Percentiles rank a stretch among this genome's conserved stretches.
Evolutionary conservation across 1,139 yeast species (phyloP).

Genomic region (Pichia sp.): DNA sequence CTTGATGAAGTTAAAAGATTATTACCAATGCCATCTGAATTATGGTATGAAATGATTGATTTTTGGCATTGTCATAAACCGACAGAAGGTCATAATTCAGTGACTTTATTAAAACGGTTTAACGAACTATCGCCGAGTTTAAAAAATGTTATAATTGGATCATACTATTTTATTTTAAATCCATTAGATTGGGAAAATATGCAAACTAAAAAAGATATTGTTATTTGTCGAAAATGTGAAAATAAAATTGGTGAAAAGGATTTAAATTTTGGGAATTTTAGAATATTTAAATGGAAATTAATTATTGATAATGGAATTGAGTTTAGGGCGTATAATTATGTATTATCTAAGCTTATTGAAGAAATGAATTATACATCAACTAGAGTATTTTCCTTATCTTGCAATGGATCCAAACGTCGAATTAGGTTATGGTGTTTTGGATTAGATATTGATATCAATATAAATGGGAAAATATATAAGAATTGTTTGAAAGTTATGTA

Average conservation of each 20-base stretch:
- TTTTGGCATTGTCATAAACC: constrained; percentile 99
- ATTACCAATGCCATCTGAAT: constrained; percentile 79
- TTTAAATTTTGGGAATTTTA: constrained; percentile 28
- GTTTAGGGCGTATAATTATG: constrained; percentile 21
- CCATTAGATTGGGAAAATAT: constrained; percentile 23
- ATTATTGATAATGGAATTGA: constrained; percentile 25
- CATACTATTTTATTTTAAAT: constrained; percentile 48
- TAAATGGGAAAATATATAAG: constrained; percentile 12
- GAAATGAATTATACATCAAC: constrained; percentile 27
- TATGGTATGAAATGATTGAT: constrained; percentile 95
- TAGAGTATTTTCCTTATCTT: constrained; percentile 22
- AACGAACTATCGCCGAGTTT: constrained; percentile 41
- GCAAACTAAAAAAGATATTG: not conserved
- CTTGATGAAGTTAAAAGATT: constrained; percentile 30
- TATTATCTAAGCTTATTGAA: constrained; percentile 24
- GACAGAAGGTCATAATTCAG: constrained; percentile 22
- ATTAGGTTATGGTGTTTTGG: constrained; percentile 54
- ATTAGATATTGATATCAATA: constrained; percentile 37
- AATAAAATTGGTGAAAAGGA: constrained; percentile 19
- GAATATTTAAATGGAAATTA: constrained; percentile 59
- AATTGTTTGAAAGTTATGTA: constrained; percentile 38
- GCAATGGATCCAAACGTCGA: constrained; percentile 22
- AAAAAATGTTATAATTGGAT: constrained; percentile 48
- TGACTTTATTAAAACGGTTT: constrained; percentile 22
- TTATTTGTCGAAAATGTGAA: constrained; percentile 17